phyloP scores from a whole-genome alignment of 2,329 filamentous ascomycete genomes.

The Talaromyces sp. region DNA sequence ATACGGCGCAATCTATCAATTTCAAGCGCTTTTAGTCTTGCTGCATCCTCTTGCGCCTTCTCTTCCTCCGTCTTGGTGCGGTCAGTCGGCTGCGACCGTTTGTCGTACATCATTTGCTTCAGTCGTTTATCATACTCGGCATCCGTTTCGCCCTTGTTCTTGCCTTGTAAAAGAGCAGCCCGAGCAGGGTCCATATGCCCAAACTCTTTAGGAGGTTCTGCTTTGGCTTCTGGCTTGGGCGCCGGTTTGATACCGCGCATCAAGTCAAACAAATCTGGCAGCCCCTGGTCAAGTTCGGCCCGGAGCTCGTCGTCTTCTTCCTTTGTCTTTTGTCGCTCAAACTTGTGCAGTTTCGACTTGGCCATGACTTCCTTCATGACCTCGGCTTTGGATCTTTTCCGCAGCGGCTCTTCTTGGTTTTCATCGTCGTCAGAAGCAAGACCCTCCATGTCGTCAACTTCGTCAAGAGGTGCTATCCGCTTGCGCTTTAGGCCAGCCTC shows the following conservation, averaged over 20 bases:
- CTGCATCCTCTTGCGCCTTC: constrained; percentile 70
- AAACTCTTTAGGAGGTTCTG: constrained; percentile 30
- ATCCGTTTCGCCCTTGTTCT: constrained; percentile 65
- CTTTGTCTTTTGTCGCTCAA: constrained; percentile 85
- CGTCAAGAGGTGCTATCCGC: constrained; percentile 38
- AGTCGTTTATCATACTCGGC: constrained; percentile 84
- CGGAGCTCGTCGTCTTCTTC: constrained; percentile 89
- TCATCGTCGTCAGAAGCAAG: constrained; percentile 45
- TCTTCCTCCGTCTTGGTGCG: constrained; percentile 91
- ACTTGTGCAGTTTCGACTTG: constrained; percentile 94
- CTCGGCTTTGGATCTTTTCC: constrained; percentile 92
- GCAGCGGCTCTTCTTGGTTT: constrained; percentile 61
- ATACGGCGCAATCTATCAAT: constrained; percentile 78
- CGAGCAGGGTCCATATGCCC: constrained; percentile 60
- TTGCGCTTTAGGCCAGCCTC: constrained; percentile 48
- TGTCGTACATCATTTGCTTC: constrained; percentile 77
- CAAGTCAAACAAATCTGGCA: constrained; percentile 70
- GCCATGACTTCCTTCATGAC: constrained; percentile 98
- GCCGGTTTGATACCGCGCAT: constrained; percentile 56
- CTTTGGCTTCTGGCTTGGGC: constrained; percentile 37
- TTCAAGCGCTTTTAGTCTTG: constrained; percentile 74
- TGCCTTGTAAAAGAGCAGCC: constrained; percentile 55
- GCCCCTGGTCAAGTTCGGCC: constrained; percentile 76
- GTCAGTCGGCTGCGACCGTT: constrained; percentile 77
- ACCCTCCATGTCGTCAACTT: constrained; percentile 39